Evolutionary conservation across 495 filamentous ascomycete genomes (phyloP).

Genomic region (Penicillium goetzii): DNA sequence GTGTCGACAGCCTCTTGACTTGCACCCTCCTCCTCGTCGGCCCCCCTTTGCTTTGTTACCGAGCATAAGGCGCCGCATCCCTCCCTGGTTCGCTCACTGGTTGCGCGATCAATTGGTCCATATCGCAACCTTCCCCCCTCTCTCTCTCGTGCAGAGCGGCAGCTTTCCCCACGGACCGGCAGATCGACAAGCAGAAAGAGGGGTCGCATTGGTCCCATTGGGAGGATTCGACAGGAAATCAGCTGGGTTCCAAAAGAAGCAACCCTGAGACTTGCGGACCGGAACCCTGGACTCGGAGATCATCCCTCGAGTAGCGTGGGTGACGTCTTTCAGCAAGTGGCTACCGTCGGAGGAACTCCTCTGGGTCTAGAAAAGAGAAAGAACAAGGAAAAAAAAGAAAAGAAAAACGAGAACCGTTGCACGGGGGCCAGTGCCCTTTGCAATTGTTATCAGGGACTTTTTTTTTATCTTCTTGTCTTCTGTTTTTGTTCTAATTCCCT

Average conservation of each 20-base stretch:
- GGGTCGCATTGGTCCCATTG: slow-evolving; percentile 36
- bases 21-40: slow-evolving; percentile 15
- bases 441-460: slow-evolving; percentile 47
- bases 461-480: slow-evolving; percentile 8
- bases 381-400: slow-evolving; percentile 3
- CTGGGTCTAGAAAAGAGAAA: slow-evolving; percentile 5
- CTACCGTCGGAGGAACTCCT: slow-evolving; percentile 25
- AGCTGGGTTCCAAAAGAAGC: slow-evolving; percentile 29
- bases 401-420: slow-evolving; percentile 26
- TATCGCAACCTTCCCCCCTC: slow-evolving; percentile 37
- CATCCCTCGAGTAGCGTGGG: slow-evolving; percentile 21
- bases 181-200: slow-evolving; percentile 42
- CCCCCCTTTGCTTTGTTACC: slow-evolving; percentile 15
- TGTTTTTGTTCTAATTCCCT: slow-evolving; percentile 9
- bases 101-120: slow-evolving; percentile 43
- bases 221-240: slow-evolving; percentile 23
- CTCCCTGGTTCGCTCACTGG: slow-evolving; percentile 26
- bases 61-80: slow-evolving; percentile 22
- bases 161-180: slow-evolving; percentile 48
- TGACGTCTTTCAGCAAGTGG: slow-evolving; percentile 31
- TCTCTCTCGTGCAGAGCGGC: slow-evolving; percentile 36
- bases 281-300: slow-evolving; percentile 32
- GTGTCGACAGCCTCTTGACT: slow-evolving; percentile 22
- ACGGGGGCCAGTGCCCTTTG: slow-evolving; percentile 42
- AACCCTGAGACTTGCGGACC: slow-evolving; percentile 22